Evolutionary conservation across 2,329 filamentous ascomycete species (phyloP).

Genomic region (Diaporthe aspalathi): DNA sequence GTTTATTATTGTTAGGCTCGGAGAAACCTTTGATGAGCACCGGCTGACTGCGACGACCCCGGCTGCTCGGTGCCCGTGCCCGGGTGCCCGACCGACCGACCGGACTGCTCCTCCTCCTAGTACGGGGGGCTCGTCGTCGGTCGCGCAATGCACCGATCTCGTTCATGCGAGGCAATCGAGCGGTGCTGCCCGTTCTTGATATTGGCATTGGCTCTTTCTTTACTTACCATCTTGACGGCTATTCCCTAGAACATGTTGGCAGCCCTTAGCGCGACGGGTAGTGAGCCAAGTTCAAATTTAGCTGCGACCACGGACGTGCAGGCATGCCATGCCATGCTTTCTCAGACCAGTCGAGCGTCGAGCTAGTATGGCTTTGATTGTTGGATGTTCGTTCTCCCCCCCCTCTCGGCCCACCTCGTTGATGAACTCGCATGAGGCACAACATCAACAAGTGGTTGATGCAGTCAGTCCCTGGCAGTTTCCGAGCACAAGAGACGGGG

Average conservation of each 20-base stretch:
- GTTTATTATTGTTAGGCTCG: not conserved
- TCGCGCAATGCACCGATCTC: slow-evolving; percentile 2
- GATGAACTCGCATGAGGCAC: no score
- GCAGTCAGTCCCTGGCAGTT: not conserved
- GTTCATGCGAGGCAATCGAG: slow-evolving; percentile 16
- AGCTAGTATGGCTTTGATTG: not conserved
- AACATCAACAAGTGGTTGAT: slow-evolving; percentile 4
- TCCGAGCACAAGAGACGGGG: not conserved
- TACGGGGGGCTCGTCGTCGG: not conserved
- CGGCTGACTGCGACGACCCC: slow-evolving; percentile 17
- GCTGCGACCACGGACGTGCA: slow-evolving; percentile 12
- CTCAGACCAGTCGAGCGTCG: no score
- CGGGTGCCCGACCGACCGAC: slow-evolving; percentile 30
- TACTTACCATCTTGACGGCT: not conserved
- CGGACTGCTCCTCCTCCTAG: slow-evolving; percentile 3
- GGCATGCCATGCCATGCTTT: not conserved
- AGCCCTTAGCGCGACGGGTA: slow-evolving; percentile 23
- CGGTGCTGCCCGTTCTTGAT: slow-evolving; percentile 6
- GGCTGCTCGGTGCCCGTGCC: slow-evolving; percentile 10
- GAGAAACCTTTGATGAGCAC: slow-evolving; percentile 13
- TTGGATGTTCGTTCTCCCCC: not conserved
- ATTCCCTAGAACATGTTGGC: slow-evolving; percentile 2
- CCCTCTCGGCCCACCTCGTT: no score
- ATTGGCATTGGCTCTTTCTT: no score
- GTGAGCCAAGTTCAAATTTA: not conserved